phyloP scores from a whole-genome alignment of 2,329 filamentous ascomycete genomes.

The Nemania sp. region DNA sequence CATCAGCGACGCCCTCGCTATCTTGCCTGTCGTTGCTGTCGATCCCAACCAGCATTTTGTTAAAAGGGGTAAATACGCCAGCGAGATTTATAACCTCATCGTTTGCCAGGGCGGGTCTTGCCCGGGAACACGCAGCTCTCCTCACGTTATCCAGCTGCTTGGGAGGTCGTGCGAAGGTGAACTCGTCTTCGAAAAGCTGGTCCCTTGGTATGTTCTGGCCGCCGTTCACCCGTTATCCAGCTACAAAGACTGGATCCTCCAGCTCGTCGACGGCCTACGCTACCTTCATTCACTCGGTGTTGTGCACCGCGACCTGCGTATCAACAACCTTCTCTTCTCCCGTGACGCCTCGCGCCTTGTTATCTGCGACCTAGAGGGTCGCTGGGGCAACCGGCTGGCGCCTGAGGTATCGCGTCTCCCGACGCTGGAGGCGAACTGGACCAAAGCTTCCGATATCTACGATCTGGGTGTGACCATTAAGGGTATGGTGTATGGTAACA shows the following conservation, averaged over 20 bases:
- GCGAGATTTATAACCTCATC: constrained; percentile 9
- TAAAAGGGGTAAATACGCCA: constrained; percentile 6
- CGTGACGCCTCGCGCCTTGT: background rate
- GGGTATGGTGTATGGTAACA: constrained; percentile 5
- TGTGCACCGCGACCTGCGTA: constrained; percentile 1
- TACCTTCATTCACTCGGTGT: constrained; percentile 3
- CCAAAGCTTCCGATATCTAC: constrained; percentile 5
- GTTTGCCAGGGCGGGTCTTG: constrained; percentile 7
- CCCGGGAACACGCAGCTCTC: constrained; percentile 2
- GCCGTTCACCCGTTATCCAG: background rate
- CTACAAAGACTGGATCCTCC: constrained; percentile 8
- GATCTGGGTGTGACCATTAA: constrained; percentile 4
- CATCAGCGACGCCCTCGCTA: constrained; percentile 4
- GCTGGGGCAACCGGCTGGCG: constrained; percentile 6
- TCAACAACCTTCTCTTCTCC: constrained; percentile 6
- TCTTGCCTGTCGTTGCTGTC: constrained; percentile 5
- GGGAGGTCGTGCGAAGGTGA: constrained; percentile 1
- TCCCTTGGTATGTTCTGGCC: constrained; percentile 1
- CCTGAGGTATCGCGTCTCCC: constrained; percentile 1
- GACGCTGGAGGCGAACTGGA: constrained; percentile 1
- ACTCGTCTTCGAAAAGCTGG: constrained; percentile 4
- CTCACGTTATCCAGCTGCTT: constrained; percentile 4
- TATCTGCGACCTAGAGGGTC: constrained; percentile 8
- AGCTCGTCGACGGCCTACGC: background rate
- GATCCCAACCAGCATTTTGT: constrained; percentile 12